Base-by-base conservation (phyloP, 2,329 filamentous ascomycete species). In the Hysterium pulicare region DNA sequence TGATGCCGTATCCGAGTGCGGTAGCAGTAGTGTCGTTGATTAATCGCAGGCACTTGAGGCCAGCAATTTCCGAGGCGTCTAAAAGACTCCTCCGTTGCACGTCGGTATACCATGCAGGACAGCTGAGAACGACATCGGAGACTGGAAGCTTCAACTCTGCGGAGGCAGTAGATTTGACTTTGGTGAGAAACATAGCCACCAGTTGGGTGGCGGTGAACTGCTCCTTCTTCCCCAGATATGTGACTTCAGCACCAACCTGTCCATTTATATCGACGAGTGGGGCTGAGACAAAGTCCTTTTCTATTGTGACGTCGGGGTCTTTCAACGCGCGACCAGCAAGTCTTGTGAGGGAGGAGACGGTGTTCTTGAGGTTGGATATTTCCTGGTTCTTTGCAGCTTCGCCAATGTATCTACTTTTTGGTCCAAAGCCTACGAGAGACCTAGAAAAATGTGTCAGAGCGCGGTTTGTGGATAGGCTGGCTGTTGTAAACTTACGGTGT, bases 341-440 rank as follows among this genome's bases (percentile, higher is more conserved):
- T 63, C 93, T 88, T 77, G 95, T 95, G 62, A 98, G 81, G 55
- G 83, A 90, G 69, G 82, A 78, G 73, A 98, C 87, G 57, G 93
- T 98, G 81, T 98, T 98, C 79, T 97, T 98, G 64, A 97, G 83
- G 79, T 98, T 98, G 65, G 91, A 95, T 68, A 95, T 94, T 75
- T 98, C 93, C 75, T 96, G 91, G 56, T 91, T 97, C 82, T 97
- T 97, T 57, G 93, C 93, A 44, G 87, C 73, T 76, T 98, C 93
- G 55, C 93, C 93, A 54, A 98, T 81, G 69, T 94, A 95, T 76
- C 93, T 87, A 71, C 81, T 84, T 76, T 95, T 95, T 68, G 89
- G 86, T 47, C 90, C 89, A 71, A 98, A 98, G 62, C 89, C 90
- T 61, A 98, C 93, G 54, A 98, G 78, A 50, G 93, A 90, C 49